Evolutionary conservation across 768 basidiomycete genomes (phyloP), one percentile per base, ranked within the genome.

Genomic region (Suillus spraguei): DNA sequence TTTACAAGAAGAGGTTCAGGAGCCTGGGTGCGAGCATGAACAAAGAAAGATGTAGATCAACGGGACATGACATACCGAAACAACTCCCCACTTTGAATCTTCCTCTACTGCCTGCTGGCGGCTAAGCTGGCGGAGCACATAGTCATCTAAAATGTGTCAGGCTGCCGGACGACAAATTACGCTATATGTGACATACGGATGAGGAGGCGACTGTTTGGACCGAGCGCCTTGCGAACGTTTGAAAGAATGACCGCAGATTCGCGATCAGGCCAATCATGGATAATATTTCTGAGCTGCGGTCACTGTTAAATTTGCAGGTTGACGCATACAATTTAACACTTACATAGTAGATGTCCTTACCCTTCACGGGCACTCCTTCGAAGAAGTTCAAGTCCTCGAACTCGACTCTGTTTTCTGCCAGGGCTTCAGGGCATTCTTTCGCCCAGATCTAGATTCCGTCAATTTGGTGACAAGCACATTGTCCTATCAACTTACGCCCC

Each of bases 301-400:
- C 35, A 49, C 20, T 11, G 35, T 52, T 28, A 52, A 14, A 22
- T 10, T 53, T 5, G 14, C 16, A 24, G 20, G 16, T 36, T 42
- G 24, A 17, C 22, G 49, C 36, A n/a, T 17, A 11, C 28, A n/a
- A 28, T 53, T 54, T 11, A 24, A 11, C 14, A 64, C 76, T n/a
- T 63, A 77, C 76, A 33, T 75, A 79, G 61, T 79, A 79, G n/a
- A 76, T 55, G 32, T 75, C 69, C 39, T 70, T 66, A 2, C 62
- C 73, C 46, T 66, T 62, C 10, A 69, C 67, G 1, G 74, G 76
- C 42, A 63, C 58, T 44, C 74, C 64, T 17, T 66, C 65, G 39
- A 79, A 67, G 61, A 79, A 77, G 59, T 75, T 64, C 2, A 76
- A 67, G 2, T 70, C 66, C 8, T 62, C 22, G 46, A 79, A 77